Base-by-base conservation (phyloP, 352 stramenopile genomes). In the Pythium aphanidermatum region DNA sequence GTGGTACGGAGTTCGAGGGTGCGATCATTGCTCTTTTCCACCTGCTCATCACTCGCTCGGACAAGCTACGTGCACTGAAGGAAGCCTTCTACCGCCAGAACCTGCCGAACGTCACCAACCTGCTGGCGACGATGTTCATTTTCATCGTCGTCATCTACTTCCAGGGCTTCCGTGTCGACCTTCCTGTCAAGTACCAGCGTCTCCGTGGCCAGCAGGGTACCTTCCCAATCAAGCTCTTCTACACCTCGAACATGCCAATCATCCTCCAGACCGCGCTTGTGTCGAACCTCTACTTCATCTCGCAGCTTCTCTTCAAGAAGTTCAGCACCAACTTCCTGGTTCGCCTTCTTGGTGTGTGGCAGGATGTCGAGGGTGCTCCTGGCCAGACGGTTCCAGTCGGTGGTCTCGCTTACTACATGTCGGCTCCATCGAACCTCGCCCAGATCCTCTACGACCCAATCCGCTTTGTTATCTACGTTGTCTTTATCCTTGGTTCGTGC, bases 231-330 rank as follows among this genome's bases (percentile, higher is more conserved):
- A 99, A 99, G 85, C 82, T 99, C 4, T 99, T 99, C 69, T 99
- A 99, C 91, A 99, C 96, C 39, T 98, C 93, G 54, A 99, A 99
- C 91, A 99, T 99, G 95, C 96, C 96, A 41, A 99, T 99, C 72
- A 99, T 99, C 54, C 74, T 99, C 32, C 96, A 99, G 75, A 98
- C 96, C 9, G 96, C 96, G 14, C 82, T 99, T 36, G 95, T 99
- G 34, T 98, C 90, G 55, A 99, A 99, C 82, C 68, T 99, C 36
- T 99, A 99, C 86, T 99, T 99, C 76, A 93, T 99, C 55, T 98
- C 89, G 63, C 96, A 99, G 79, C 73, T 99, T 21, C 75, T 99
- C 14, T 99, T 98, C 89, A 98, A 98, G 71, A 97, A 97, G 65
- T 98, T 98, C 54, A 95, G 91, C 46, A 96, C 92, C 55, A 99